Evolutionary conservation across 768 basidiomycete genomes (phyloP).

Genomic region (Termitomyces sp.): DNA sequence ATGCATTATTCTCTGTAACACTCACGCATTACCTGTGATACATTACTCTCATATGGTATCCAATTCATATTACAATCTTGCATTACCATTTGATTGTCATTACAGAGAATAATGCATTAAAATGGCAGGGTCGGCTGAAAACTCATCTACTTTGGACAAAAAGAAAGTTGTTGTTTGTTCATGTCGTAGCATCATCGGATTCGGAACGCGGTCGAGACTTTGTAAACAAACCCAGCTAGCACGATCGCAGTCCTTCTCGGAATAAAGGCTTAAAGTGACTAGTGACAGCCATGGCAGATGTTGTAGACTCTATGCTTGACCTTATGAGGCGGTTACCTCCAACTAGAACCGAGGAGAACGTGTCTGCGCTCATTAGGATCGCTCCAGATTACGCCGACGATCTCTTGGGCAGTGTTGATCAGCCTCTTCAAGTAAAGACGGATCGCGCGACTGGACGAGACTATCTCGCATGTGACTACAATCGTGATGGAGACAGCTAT

Average conservation of each 20-base stretch:
- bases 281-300: conserved; percentile 54
- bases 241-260: not conserved
- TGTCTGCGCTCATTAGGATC: conserved; percentile 72
- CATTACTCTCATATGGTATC: too few species aligned
- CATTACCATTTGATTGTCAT: too few species aligned
- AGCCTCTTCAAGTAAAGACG: conserved; percentile 77
- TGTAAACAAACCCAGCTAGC: not conserved
- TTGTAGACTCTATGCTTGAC: conserved; percentile 91
- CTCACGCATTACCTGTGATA: too few species aligned
- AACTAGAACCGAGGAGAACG: conserved; percentile 81
- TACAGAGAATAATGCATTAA: too few species aligned
- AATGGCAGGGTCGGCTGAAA: too few species aligned
- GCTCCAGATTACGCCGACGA: conserved; percentile 95
- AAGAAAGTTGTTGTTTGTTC: too few species aligned
- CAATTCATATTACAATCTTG: too few species aligned
- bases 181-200: not conserved
- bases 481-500: conserved; percentile 87
- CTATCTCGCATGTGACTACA: conserved; percentile 92
- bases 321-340: conserved; percentile 96
- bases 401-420: conserved; percentile 90
- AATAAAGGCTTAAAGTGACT: not conserved
- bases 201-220: not conserved
- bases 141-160: too few species aligned
- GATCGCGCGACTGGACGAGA: conserved; percentile 82
- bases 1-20: too few species aligned